Evolutionary conservation across 2,329 filamentous ascomycete species (phyloP), one percentile per base, ranked within the genome.

Genomic region (Chaetomium globosum): DNA sequence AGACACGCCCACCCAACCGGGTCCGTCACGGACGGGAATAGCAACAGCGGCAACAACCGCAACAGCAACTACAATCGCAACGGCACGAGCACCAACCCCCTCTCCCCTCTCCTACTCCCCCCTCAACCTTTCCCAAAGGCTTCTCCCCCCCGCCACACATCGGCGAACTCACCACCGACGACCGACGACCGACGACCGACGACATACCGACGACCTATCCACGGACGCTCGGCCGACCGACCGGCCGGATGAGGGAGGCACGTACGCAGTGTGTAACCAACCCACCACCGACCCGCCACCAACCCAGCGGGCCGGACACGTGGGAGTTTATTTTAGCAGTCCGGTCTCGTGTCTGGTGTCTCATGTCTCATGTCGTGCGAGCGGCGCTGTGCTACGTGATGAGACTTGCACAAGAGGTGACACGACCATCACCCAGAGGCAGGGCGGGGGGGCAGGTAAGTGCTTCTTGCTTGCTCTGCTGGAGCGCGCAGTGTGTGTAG

Each of bases 21-120:
- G 16, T 48, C 33, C 33, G 9, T 48, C 48, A 6, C 39, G 5
- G 55, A 59, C 55, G 56, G 56, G 51, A 64, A 64, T 64, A 64
- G 63, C 28, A 65, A 26, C 62, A 58, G 8, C 39, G 46, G 28
- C 21, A 33, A 39, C 46, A 39, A 19, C 12, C 10, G 36, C 8
- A 36, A 36, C 33, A 39, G 16, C 13, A 36, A 13, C 3, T 13
- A 13, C 31, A 33, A 33, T 10, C 31, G 1, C 33, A 36, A 8
- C 9, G 33, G 33, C 12, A 13, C 33, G 10, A 39, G 16, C 36
- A 39, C 13, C 36, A 6, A 12, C 31, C 8, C 10, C 31, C 10
- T 33, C 31, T 7, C 31, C 31, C 31, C 5, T 8, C 31, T 7
- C 7, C 31, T 33, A n/a, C n/a, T n/a, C n/a, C n/a, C n/a, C n/a